Evolutionary conservation across 352 stramenopile species (phyloP).

Genomic region (Phytophthora megakarya): DNA sequence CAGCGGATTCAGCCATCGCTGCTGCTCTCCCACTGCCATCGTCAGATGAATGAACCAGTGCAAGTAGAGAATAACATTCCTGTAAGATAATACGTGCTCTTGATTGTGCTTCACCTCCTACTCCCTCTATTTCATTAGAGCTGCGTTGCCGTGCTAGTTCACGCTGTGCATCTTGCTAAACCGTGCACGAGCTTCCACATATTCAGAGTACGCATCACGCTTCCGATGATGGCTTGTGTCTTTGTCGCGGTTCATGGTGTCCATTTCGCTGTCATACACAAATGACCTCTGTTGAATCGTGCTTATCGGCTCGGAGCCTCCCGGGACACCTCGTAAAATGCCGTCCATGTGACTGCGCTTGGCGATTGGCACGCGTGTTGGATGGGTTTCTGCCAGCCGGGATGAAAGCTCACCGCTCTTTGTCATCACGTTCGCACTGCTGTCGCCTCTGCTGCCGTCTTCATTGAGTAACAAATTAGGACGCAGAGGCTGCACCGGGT

Average conservation of each 20-base stretch:
- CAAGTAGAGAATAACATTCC: slow-evolving; percentile 20
- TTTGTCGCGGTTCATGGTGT: slow-evolving; percentile 78
- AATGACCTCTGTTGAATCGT: slow-evolving; percentile 63
- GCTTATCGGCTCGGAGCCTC: slow-evolving; percentile 28
- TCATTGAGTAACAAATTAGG: slow-evolving; percentile 44
- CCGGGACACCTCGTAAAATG: slow-evolving; percentile 63
- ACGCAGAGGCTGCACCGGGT: slow-evolving; percentile 60
- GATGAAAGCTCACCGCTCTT: slow-evolving; percentile 1
- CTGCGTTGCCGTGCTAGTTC: slow-evolving; percentile 38
- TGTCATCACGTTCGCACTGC: slow-evolving; percentile 23
- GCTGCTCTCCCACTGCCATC: slow-evolving; percentile 15
- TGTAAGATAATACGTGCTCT: slow-evolving; percentile 11
- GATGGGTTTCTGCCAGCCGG: slow-evolving; percentile 4
- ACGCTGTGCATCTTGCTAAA: slow-evolving; percentile 92
- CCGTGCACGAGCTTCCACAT: slow-evolving; percentile 83
- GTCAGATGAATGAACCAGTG: slow-evolving; percentile 16
- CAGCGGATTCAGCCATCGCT: slow-evolving; percentile 18
- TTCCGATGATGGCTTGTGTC: slow-evolving; percentile 79
- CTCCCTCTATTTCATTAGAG: no score
- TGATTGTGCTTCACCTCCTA: not conserved
- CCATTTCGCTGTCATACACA: slow-evolving; percentile 75
- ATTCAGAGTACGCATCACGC: slow-evolving; percentile 86
- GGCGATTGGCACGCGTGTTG: slow-evolving; percentile 55
- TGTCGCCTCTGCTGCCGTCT: slow-evolving; percentile 35
- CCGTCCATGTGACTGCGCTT: slow-evolving; percentile 86